Evolutionary conservation across 805 yeast species (phyloP).

Genomic region (Candida nitratophila): DNA sequence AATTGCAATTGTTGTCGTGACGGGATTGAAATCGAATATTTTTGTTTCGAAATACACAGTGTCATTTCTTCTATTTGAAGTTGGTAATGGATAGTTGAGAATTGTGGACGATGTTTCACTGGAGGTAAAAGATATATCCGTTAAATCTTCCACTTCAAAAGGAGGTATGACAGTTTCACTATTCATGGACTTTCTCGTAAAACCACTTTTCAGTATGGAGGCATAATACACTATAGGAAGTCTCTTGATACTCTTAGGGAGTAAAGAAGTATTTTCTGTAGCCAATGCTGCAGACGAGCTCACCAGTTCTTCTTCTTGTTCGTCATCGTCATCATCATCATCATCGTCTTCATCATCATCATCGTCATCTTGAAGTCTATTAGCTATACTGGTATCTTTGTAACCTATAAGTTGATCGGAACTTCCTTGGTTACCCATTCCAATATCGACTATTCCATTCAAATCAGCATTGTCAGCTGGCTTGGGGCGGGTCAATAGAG

Average conservation of each 20-base stretch:
- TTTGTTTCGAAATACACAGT: slow-evolving; percentile 64
- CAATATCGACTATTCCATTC: not conserved
- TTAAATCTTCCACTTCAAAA: slow-evolving; percentile 23
- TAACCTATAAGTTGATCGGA: not conserved
- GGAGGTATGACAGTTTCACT: slow-evolving; percentile 13
- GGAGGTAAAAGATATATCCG: slow-evolving; percentile 23
- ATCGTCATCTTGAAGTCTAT: not conserved
- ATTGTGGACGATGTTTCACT: slow-evolving; percentile 16
- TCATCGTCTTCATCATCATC: slow-evolving; percentile 1
- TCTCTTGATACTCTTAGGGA: slow-evolving; percentile 1
- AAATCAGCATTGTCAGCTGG: not conserved
- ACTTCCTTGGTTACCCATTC: not conserved
- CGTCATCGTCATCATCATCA: not conserved
- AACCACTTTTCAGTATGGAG: not conserved
- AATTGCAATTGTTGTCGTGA: slow-evolving; percentile 48
- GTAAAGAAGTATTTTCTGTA: not conserved
- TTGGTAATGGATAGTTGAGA: slow-evolving; percentile 27
- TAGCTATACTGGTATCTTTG: not conserved
- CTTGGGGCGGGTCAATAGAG: slow-evolving; percentile 4
- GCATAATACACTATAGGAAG: not conserved
- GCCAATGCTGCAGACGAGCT: not conserved
- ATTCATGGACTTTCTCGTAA: slow-evolving; percentile 5
- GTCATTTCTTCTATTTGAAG: slow-evolving; percentile 33
- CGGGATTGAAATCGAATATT: slow-evolving; percentile 31
- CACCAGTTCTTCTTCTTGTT: not conserved